Conservation (phyloP, 225 moss, liverwort and hornwort species). For the Neckera pumila region DNA sequence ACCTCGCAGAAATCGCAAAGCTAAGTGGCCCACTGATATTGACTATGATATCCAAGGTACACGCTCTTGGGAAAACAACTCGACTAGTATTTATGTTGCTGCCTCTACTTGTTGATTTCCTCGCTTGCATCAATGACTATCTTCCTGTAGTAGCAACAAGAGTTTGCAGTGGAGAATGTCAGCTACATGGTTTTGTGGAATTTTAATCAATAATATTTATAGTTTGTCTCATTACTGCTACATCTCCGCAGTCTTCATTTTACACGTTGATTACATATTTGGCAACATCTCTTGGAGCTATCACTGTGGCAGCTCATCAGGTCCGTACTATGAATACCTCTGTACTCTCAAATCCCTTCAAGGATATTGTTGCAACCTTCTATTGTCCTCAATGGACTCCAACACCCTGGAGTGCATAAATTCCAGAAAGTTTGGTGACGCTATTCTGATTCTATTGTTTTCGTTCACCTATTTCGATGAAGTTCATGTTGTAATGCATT, state of each 20-base stretch:
- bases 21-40: conserved; percentile 69
- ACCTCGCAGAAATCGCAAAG: conserved; percentile 44
- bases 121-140: background rate
- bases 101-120: background rate
- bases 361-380: background rate
- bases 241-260: conserved; percentile 43
- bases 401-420: background rate
- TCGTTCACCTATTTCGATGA: background rate
- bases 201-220: background rate
- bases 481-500: background rate
- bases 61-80: background rate
- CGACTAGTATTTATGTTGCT: background rate
- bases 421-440: background rate
- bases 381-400: background rate
- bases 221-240: background rate
- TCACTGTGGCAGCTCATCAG: conserved; percentile 78
- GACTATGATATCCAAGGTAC: conserved; percentile 90
- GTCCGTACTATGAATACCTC: conserved; percentile 1
- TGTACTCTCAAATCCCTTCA: background rate
- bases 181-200: background rate
- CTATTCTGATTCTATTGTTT: background rate
- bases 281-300: conserved; percentile 69
- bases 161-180: background rate
- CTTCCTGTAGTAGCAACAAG: background rate
- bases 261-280: conserved; percentile 79